Percentiles rank a stretch among this genome's conserved stretches.
phyloP scores from a whole-genome alignment of 1,284 basidiomycete species.

The Ustilago sp. region DNA sequence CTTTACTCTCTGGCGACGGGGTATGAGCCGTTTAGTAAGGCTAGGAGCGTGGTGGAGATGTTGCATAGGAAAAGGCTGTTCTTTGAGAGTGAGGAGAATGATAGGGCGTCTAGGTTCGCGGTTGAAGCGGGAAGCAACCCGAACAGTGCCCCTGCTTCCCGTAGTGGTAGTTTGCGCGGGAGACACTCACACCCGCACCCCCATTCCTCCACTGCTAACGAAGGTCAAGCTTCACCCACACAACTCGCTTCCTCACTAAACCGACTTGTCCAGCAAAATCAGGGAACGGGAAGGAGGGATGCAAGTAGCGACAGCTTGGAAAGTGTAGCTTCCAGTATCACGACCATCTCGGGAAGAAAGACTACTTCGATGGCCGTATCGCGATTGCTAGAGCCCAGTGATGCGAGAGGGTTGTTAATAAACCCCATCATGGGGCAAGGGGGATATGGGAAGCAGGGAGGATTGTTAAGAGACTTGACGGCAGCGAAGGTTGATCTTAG shows the following conservation, averaged over 20 bases:
- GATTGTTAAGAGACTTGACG: constrained; percentile 11
- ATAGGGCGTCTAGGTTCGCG: constrained; percentile 53
- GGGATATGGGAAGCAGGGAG: constrained; percentile 14
- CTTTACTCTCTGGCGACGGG: constrained; percentile 66
- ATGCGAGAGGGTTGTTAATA: constrained; percentile 38
- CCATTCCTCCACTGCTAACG: neutral
- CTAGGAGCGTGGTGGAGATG: constrained; percentile 63
- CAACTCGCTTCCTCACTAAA: constrained; percentile 27
- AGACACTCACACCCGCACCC: constrained; percentile 14
- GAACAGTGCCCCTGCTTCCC: constrained; percentile 41
- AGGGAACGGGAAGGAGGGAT: constrained; percentile 18
- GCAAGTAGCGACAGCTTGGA: constrained; percentile 59
- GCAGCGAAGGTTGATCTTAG: constrained; percentile 20
- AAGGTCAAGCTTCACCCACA: constrained; percentile 19
- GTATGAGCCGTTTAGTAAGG: constrained; percentile 61
- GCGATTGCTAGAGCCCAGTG: constrained; percentile 50
- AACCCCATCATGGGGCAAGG: constrained; percentile 1
- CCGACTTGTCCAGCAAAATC: constrained; percentile 13
- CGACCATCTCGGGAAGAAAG: constrained; percentile 49
- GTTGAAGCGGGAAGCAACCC: constrained; percentile 51
- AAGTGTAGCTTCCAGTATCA: constrained; percentile 57
- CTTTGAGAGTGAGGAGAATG: constrained; percentile 65
- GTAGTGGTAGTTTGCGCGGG: constrained; percentile 47
- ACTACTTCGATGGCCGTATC: constrained; percentile 33
- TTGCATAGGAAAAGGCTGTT: constrained; percentile 63